Base-by-base conservation (phyloP, 306 rosid genomes). In the Sesbania bispinosa region DNA sequence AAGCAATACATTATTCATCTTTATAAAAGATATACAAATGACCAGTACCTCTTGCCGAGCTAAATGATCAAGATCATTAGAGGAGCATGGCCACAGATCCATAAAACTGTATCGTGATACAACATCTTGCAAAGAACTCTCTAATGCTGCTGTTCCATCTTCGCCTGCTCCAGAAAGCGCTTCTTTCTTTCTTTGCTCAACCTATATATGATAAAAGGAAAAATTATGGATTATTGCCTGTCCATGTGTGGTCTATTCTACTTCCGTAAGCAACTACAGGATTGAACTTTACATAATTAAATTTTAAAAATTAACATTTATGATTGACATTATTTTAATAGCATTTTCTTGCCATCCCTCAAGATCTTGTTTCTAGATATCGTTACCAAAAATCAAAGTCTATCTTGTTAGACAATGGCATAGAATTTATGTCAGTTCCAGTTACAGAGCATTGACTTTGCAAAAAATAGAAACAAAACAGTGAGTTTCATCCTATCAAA, bases 21-120 rank as follows among this genome's bases (percentile, higher is more conserved):
- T 33, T 27, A 48, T 6, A 14, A 14, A 55, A 64, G 4, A 36
- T 54, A 72, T 26, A 42, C 8, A 38, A 79, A 64, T 15, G 9
- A 29, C 26, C 10, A 13, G 70, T 88, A 94, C 98, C 98, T 94
- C 92, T 77, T 88, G 95, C 38, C 88, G 78, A 18, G 92, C 38
- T 77, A 94, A 87, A 82, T 86, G 87, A 75, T 94, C 97, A 82
- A 94, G 87, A 66, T 89, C 96, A 72, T 80, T 86, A 7, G 94
- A 78, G 39, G 95, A 69, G 84, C 98, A 87, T 3, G 98, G 98
- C 98, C 97, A 89, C 52, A 90, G 88, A 72, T 90, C 98, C 98
- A 86, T 90, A 75, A 89, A 94, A 79, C 92, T 89, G 74, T 94
- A 94, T 24, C 97, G 90, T 33, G 96, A 89, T 39, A 87, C 92